Conservation (phyloP, 164 flowering plant species). For the Berberis vulgaris region DNA sequence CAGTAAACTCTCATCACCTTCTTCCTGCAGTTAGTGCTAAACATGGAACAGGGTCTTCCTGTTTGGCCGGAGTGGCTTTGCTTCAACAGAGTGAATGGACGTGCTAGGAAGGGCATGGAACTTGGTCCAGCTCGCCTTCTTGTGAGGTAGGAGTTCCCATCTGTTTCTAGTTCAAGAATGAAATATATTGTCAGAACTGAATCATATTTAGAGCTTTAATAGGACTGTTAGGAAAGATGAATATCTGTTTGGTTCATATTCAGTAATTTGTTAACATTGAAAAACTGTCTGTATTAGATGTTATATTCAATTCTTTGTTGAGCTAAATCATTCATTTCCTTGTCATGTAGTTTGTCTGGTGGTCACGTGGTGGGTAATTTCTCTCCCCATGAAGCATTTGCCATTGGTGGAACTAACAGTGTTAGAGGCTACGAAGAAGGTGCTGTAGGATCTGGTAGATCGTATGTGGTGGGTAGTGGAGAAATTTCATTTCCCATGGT, state of each 20-base stretch:
- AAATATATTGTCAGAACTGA: no score
- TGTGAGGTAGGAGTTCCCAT: constrained; percentile 39
- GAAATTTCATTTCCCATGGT: constrained; percentile 93
- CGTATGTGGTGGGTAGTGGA: constrained; percentile 85
- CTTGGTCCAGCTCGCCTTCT: constrained; percentile 65
- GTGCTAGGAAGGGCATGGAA: constrained; percentile 68
- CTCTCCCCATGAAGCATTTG: constrained; percentile 97
- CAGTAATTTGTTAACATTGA: no score
- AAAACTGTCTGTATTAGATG: background rate
- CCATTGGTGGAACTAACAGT: constrained; percentile 97
- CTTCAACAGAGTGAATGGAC: constrained; percentile 82
- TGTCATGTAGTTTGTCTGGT: constrained; percentile 65
- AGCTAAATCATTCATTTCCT: constrained; percentile 10
- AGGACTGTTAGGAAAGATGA: no score
- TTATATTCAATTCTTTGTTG: background rate
- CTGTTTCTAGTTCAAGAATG: background rate
- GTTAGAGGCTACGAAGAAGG: constrained; percentile 99
- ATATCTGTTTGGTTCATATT: no score
- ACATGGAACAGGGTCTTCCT: constrained; percentile 96
- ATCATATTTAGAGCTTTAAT: no score
- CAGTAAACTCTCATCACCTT: background rate
- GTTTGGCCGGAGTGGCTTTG: constrained; percentile 83
- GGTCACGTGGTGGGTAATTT: constrained; percentile 92
- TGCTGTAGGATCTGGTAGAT: constrained; percentile 92
- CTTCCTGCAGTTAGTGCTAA: constrained; percentile 62